These are phyloP conservation scores for Fusarium globosum DNA, from an alignment of 2,329 filamentous ascomycete species.

Conservation along the genomic window DNA sequence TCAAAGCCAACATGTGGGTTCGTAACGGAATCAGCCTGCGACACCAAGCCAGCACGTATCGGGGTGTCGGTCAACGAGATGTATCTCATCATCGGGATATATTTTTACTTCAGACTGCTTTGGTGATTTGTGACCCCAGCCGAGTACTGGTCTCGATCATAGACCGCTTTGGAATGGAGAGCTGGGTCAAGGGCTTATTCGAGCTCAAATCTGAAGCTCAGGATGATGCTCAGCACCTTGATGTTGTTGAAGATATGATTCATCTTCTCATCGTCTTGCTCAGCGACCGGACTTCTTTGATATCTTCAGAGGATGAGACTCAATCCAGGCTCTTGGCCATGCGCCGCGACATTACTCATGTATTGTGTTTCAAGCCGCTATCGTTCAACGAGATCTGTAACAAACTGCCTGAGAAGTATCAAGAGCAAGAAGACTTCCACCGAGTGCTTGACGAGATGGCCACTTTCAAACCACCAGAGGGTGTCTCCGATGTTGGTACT, in stretches of 20 bases:
- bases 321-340: slow-evolving; percentile 77
- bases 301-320: slow-evolving; percentile 73
- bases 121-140: slow-evolving; percentile 86
- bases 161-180: slow-evolving; percentile 88
- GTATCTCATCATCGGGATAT: slow-evolving; percentile 95
- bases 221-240: slow-evolving; percentile 88
- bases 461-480: slow-evolving; percentile 89
- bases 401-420: slow-evolving; percentile 88
- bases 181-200: slow-evolving; percentile 88
- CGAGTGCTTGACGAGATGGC: slow-evolving; percentile 88
- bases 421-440: slow-evolving; percentile 90
- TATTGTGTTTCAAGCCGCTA: slow-evolving; percentile 94
- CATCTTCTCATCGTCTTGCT: slow-evolving; percentile 91
- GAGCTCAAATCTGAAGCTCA: slow-evolving; percentile 77
- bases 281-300: slow-evolving; percentile 85
- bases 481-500: slow-evolving; percentile 89
- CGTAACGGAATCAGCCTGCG: slow-evolving; percentile 95
- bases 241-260: slow-evolving; percentile 95
- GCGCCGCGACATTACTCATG: slow-evolving; percentile 90
- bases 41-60: slow-evolving; percentile 94
- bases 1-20: slow-evolving; percentile 99
- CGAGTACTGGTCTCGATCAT: slow-evolving; percentile 89
- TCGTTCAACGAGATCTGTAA: slow-evolving; percentile 92
- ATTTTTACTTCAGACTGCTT: slow-evolving; percentile 89
- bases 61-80: slow-evolving; percentile 88